These are phyloP conservation scores for Trichoderma erinaceum DNA, from an alignment of 495 filamentous ascomycete genomes.

Conservation along the genomic window DNA sequence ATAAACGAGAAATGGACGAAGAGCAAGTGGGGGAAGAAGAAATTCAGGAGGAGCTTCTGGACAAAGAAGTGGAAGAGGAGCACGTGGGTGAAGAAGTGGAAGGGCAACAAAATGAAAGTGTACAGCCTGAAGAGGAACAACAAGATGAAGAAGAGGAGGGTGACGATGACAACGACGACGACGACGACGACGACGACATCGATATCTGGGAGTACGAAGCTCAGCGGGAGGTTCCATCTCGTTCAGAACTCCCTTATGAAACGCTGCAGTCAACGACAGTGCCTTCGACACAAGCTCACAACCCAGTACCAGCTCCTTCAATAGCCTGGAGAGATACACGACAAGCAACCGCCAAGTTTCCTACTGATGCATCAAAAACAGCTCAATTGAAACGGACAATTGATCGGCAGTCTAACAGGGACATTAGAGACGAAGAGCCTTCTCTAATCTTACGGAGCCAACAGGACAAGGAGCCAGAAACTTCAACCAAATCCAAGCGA, in stretches of 20 bases:
- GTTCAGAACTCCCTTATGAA: constrained; percentile 21
- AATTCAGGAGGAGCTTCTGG: not conserved
- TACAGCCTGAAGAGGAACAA: not conserved
- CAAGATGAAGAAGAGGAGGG: not conserved
- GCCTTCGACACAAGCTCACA: constrained; percentile 35
- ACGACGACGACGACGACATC: constrained; percentile 31
- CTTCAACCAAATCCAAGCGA: constrained; percentile 23
- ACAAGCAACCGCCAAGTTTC: not conserved
- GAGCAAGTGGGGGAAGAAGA: constrained; percentile 17
- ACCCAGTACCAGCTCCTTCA: constrained; percentile 42
- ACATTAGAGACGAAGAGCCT: constrained; percentile 21
- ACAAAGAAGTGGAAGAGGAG: constrained; percentile 17
- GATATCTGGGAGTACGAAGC: constrained; percentile 46
- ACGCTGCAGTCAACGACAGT: constrained; percentile 32
- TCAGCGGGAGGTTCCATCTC: constrained; percentile 34
- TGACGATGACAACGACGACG: constrained; percentile 15
- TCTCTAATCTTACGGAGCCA: constrained; percentile 29
- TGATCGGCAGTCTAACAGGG: not conserved
- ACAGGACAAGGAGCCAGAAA: constrained; percentile 16
- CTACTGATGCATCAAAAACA: not conserved
- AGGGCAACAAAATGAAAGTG: not conserved
- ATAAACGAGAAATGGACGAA: not conserved
- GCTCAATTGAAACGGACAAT: not conserved
- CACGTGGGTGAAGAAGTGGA: constrained; percentile 18
- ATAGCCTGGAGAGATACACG: constrained; percentile 22